phyloP scores from a whole-genome alignment of 2,329 filamentous ascomycete genomes.

The Raffaelea arxii region DNA sequence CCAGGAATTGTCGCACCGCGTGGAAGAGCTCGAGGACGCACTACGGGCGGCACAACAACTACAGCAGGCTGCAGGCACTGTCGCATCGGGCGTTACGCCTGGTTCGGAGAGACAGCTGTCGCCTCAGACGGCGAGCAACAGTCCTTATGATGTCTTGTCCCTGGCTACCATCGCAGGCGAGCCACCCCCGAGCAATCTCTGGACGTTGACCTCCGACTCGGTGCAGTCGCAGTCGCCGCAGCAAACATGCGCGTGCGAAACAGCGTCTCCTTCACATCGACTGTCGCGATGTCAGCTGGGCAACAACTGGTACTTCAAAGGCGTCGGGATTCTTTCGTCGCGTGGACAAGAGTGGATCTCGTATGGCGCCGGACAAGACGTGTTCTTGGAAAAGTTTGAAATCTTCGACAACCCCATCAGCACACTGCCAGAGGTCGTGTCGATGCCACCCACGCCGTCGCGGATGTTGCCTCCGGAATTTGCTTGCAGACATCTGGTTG shows the following conservation, averaged over 20 bases:
- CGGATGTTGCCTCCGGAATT: neutral
- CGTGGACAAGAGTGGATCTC: neutral
- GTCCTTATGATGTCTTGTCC: neutral
- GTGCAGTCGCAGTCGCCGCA: neutral
- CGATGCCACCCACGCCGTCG: neutral
- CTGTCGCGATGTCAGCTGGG: neutral
- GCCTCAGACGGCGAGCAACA: neutral
- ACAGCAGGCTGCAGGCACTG: neutral
- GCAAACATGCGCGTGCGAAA: neutral
- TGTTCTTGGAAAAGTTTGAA: neutral
- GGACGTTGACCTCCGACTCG: neutral
- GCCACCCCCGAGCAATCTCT: neutral
- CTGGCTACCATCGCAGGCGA: neutral
- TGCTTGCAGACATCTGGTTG: neutral
- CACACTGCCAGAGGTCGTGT: neutral
- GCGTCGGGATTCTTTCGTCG: neutral
- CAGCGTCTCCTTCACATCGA: neutral
- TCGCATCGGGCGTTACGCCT: neutral
- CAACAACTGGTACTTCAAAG: slow-evolving; percentile 1
- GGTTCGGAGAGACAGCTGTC: neutral
- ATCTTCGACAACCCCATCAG: slow-evolving; percentile 1
- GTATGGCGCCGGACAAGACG: neutral
- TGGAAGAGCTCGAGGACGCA: slow-evolving; percentile 1
- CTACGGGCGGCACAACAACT: neutral
- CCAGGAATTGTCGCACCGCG: neutral